A percentile compares a stretch with the other conserved stretches of the same genome.
Conservation (phyloP, 2,329 filamentous ascomycete species). For the Stemphylium vesicarium region DNA sequence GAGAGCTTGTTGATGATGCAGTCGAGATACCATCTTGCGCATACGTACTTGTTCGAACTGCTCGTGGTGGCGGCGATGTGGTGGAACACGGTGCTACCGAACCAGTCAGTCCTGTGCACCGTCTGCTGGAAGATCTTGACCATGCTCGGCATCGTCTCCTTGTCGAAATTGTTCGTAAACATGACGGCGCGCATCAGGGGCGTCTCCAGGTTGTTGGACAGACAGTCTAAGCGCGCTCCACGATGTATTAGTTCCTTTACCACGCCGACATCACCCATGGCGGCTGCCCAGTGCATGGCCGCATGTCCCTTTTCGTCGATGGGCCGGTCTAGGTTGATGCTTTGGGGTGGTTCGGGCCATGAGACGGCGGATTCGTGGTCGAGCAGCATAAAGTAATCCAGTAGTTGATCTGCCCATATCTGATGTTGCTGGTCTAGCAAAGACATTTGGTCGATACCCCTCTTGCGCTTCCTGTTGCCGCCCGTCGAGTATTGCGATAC, state of each 20-base stretch:
- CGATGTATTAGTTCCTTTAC: conserved; percentile 86
- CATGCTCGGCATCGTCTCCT: conserved; percentile 84
- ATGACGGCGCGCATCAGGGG: conserved; percentile 93
- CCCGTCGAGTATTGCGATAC: conserved; percentile 65
- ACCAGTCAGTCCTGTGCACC: conserved; percentile 77
- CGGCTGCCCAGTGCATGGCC: conserved; percentile 94
- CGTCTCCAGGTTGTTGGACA: conserved; percentile 73
- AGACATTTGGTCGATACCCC: conserved; percentile 69
- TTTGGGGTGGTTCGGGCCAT: conserved; percentile 77
- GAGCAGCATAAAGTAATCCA: conserved; percentile 94
- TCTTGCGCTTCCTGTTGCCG: conserved; percentile 74
- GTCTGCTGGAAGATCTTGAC: conserved; percentile 84
- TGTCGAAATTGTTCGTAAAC: conserved; percentile 97
- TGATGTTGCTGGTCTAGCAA: conserved; percentile 82
- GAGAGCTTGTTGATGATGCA: conserved; percentile 85
- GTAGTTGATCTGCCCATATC: conserved; percentile 87
- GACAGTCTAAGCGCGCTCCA: conserved; percentile 73
- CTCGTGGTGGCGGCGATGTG: conserved; percentile 90
- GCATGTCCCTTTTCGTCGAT: conserved; percentile 94
- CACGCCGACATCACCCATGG: conserved; percentile 94
- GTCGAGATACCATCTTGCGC: conserved; percentile 92
- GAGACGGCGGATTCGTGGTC: conserved; percentile 76
- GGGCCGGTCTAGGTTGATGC: conserved; percentile 87
- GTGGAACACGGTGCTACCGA: conserved; percentile 88
- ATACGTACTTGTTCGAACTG: conserved; percentile 84